Base-by-base conservation (phyloP, 495 filamentous ascomycete genomes). In the Penicillium maclennaniae region DNA sequence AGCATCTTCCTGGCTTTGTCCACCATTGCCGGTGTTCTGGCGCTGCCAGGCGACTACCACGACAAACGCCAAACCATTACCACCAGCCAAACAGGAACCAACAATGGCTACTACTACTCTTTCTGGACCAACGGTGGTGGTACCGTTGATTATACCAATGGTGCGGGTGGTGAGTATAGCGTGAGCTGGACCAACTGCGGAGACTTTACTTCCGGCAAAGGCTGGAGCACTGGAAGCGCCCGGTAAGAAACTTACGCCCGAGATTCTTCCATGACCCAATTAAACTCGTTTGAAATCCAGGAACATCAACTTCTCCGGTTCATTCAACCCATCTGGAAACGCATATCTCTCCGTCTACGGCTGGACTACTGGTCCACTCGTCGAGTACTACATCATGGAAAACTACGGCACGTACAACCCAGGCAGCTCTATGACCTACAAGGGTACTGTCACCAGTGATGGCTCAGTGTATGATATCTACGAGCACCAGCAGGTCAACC, bases 321-420 rank as follows among this genome's bases (percentile, higher is more conserved):
- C 61, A 26, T 85, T 82, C 71, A 72, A 65, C 19, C 76, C 81
- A 46, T 75, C 72, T 15, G 82, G 83, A 15, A 83, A 83, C 19
- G 71, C 73, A 36, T 85, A 85, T 60, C 76, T 87, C 8, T 49
- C 81, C 42, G 67, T 87, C 55, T 85, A 86, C 61, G 82, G 82
- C 47, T 86, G 82, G 84, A 84, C 81, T 21, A 73, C 65, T 12
- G 73, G 74, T 65, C 83, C 84, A 0, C 71, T 86, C 3, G 73
- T 85, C 50, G 83, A 87, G 55, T 85, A 84, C 69, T 86, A 85
- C 69, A 76, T 87, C 49, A 65, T 85, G 45, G 83, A 86, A 62
- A 69, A 71, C 60, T 83, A 72, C 65, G 80, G 81, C 36, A 70
- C 60, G 43, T 83, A 73, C 57, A 77, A 84, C 63, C 83, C 81